These are phyloP conservation scores for Lasiodiplodia sp. DNA, from an alignment of 2,329 filamentous ascomycete genomes.

Conservation along the genomic window DNA sequence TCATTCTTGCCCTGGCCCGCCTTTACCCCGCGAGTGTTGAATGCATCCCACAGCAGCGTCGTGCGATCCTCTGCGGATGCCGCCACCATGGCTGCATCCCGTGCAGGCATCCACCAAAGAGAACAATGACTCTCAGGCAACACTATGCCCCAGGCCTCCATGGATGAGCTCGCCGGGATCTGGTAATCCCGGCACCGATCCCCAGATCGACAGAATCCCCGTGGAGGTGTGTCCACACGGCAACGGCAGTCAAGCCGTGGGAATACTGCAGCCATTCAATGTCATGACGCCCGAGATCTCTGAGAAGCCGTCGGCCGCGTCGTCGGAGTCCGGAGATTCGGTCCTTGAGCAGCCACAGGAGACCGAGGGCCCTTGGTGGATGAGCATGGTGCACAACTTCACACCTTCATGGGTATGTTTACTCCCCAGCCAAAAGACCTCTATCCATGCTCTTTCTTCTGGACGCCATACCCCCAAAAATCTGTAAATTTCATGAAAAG, in stretches of 20 bases:
- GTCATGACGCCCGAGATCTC: slow-evolving; percentile 10
- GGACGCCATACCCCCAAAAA: background rate
- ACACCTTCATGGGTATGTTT: slow-evolving; percentile 42
- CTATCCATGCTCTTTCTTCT: slow-evolving; percentile 10
- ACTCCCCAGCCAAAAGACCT: background rate
- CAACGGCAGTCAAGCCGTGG: slow-evolving; percentile 25
- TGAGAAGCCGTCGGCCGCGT: slow-evolving; percentile 27
- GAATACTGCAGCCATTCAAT: slow-evolving; percentile 10
- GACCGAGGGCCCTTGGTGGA: slow-evolving; percentile 16
- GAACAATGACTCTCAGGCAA: slow-evolving; percentile 3
- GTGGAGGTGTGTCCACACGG: slow-evolving; percentile 20
- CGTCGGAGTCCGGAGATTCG: slow-evolving; percentile 16
- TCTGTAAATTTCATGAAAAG: background rate
- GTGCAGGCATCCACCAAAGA: slow-evolving; percentile 12
- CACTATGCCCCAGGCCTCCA: slow-evolving; percentile 10
- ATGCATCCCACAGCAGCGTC: slow-evolving; percentile 22
- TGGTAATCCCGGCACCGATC: slow-evolving; percentile 9
- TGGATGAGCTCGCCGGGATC: slow-evolving; percentile 21
- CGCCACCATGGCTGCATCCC: slow-evolving; percentile 27
- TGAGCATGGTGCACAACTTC: slow-evolving; percentile 40
- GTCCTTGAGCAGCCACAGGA: slow-evolving; percentile 8
- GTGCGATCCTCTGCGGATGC: slow-evolving; percentile 24
- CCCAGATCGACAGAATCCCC: slow-evolving; percentile 15
- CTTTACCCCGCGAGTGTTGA: slow-evolving; percentile 2
- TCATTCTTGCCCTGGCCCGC: background rate